These are phyloP conservation scores for Penicillium alfredii DNA, from an alignment of 495 filamentous ascomycete genomes.

Conservation along the genomic window DNA sequence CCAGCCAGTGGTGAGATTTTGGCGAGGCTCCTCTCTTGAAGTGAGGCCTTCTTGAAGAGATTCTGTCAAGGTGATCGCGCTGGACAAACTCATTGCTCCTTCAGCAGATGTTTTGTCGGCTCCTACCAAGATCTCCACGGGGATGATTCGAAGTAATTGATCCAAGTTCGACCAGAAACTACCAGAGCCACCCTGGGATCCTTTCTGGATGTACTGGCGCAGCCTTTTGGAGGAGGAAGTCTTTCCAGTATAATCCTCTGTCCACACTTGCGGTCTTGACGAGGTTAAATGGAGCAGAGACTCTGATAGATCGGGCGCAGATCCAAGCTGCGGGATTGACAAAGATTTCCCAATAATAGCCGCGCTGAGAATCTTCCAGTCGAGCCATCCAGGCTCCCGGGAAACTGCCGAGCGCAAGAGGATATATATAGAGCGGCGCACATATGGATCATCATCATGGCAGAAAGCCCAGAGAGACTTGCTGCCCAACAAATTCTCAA, in stretches of 20 bases:
- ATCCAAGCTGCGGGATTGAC: conserved; percentile 61
- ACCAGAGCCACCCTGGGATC: conserved; percentile 65
- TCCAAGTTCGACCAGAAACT: conserved; percentile 67
- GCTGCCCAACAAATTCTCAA: conserved; percentile 56
- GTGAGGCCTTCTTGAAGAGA: conserved; percentile 63
- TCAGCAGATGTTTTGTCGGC: conserved; percentile 39
- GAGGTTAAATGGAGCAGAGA: conserved; percentile 57
- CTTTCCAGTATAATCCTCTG: conserved; percentile 57
- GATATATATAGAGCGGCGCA: conserved; percentile 64
- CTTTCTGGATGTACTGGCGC: conserved; percentile 69
- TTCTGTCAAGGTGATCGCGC: conserved; percentile 44
- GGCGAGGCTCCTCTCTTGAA: conserved; percentile 64
- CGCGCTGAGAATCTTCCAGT: conserved; percentile 57
- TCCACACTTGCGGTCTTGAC: conserved; percentile 67
- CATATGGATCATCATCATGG: conserved; percentile 57
- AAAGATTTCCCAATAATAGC: conserved; percentile 65
- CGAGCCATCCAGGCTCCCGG: conserved; percentile 52
- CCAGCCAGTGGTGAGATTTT: conserved; percentile 64
- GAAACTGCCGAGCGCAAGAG: conserved; percentile 57
- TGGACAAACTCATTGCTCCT: conserved; percentile 19
- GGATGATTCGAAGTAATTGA: conserved; percentile 54
- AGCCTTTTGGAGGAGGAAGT: conserved; percentile 58
- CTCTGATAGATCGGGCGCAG: conserved; percentile 61
- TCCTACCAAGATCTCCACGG: conserved; percentile 45
- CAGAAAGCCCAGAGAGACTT: conserved; percentile 72